A percentile compares a stretch with the other conserved stretches of the same genome.
phyloP scores from a whole-genome alignment of 257 asterid species.

The Przewalskia tangutica region DNA sequence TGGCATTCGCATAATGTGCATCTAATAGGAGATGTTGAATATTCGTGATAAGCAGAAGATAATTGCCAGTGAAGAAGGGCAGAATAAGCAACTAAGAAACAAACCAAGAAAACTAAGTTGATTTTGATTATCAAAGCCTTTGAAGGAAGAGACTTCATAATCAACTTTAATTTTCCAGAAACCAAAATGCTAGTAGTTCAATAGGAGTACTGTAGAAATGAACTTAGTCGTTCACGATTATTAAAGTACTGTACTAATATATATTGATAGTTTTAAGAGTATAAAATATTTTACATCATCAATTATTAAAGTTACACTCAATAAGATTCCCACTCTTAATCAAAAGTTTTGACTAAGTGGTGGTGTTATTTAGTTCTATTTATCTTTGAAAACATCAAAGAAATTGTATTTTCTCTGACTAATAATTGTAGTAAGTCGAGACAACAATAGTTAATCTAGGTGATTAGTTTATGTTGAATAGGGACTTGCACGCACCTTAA shows the following conservation, averaged over 20 bases:
- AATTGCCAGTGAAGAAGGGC: slow-evolving; percentile 52
- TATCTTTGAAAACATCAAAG: no score
- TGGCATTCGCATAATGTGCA: slow-evolving; percentile 55
- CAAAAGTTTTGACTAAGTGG: no score
- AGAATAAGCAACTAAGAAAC: slow-evolving; percentile 50
- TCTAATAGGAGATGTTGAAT: slow-evolving; percentile 26
- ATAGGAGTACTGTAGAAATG: not conserved
- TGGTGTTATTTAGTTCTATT: no score
- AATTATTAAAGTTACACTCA: no score
- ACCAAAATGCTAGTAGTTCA: not conserved
- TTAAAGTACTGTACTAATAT: no score
- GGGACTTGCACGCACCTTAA: not conserved
- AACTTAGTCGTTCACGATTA: no score
- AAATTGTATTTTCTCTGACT: not conserved
- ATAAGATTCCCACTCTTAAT: no score
- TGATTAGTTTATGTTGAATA: not conserved
- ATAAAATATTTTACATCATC: no score
- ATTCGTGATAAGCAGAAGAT: slow-evolving; percentile 35
- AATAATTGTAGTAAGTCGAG: not conserved
- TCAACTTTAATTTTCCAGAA: slow-evolving; percentile 19
- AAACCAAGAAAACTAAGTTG: slow-evolving; percentile 50
- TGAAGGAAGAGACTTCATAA: slow-evolving; percentile 44
- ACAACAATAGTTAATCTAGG: not conserved
- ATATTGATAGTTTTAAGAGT: no score
- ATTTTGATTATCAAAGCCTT: slow-evolving; percentile 50